Conservation (phyloP, 1,284 basidiomycete genomes). For the Sporisorium sorghi region DNA sequence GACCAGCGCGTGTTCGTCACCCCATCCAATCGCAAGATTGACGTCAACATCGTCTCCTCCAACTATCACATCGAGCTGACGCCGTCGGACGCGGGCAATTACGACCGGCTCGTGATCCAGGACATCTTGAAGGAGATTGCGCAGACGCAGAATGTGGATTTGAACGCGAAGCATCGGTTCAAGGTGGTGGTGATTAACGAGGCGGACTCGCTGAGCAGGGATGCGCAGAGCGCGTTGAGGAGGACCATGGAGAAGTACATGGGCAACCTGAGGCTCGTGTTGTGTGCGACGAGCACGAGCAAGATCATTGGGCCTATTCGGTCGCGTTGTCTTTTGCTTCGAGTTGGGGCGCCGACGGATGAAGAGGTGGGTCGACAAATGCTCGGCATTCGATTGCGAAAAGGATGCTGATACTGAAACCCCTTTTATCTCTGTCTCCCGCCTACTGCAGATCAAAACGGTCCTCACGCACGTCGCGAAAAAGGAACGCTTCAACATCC, state of each 20-base stretch:
- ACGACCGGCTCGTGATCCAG: slow-evolving; percentile 94
- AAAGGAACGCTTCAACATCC: slow-evolving; percentile 83
- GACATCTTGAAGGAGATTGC: slow-evolving; percentile 98
- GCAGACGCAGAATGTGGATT: slow-evolving; percentile 96
- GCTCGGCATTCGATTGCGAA: background rate
- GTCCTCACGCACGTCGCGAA: slow-evolving; percentile 84
- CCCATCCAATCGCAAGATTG: slow-evolving; percentile 92
- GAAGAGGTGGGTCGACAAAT: slow-evolving; percentile 72
- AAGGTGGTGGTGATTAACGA: slow-evolving; percentile 99
- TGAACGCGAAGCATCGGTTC: slow-evolving; percentile 93
- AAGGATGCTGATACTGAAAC: background rate
- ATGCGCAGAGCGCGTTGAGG: slow-evolving; percentile 95
- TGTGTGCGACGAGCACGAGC: slow-evolving; percentile 97
- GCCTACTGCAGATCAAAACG: slow-evolving; percentile 76
- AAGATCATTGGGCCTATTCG: slow-evolving; percentile 97
- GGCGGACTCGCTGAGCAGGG: slow-evolving; percentile 91
- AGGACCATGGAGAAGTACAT: slow-evolving; percentile 99
- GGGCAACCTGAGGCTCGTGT: slow-evolving; percentile 94
- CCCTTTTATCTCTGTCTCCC: background rate
- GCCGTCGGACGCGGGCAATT: slow-evolving; percentile 95
- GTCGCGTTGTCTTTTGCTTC: slow-evolving; percentile 90
- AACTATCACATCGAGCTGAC: slow-evolving; percentile 97
- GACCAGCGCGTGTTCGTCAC: slow-evolving; percentile 97
- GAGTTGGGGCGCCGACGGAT: slow-evolving; percentile 86
- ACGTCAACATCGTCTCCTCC: slow-evolving; percentile 93